These are phyloP conservation scores for Plasmodium vivax DNA, from an alignment of 169 alveolate genomes.

Conservation along the genomic window DNA sequence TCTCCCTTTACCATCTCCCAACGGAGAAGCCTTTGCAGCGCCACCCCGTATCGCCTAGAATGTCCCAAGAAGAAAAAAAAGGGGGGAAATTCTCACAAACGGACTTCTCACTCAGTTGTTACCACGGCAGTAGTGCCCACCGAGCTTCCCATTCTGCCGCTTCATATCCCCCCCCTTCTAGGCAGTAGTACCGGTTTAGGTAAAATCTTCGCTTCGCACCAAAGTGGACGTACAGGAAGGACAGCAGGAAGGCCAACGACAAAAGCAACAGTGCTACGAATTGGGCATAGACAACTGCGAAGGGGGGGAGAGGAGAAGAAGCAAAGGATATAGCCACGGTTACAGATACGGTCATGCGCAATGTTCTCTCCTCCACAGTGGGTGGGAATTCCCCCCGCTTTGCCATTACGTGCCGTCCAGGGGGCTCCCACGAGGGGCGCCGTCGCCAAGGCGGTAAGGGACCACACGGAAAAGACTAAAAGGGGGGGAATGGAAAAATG, in stretches of 20 bases:
- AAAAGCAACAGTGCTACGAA: neutral
- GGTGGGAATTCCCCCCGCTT: neutral
- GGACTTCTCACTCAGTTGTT: neutral
- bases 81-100: neutral
- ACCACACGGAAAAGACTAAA: conserved; percentile 20
- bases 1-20: neutral
- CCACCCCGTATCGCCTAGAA: neutral
- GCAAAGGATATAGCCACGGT: neutral
- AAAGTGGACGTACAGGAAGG: conserved; percentile 7
- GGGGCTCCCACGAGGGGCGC: neutral
- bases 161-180: conserved; percentile 56
- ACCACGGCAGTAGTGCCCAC: too few species aligned
- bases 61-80: neutral
- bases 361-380: neutral
- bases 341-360: neutral
- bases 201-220: conserved; percentile 64
- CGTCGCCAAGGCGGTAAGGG: conserved; percentile 13
- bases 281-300: conserved; percentile 23
- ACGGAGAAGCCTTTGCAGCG: neutral
- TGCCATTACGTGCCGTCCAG: conserved; percentile 21
- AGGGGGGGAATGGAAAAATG: neutral
- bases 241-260: neutral
- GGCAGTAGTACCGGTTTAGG: conserved; percentile 72
- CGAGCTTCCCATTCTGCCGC: neutral
- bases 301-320: neutral